Base-by-base conservation (phyloP, 1,139 yeast genomes). In the Suhomyces choctaworum region DNA sequence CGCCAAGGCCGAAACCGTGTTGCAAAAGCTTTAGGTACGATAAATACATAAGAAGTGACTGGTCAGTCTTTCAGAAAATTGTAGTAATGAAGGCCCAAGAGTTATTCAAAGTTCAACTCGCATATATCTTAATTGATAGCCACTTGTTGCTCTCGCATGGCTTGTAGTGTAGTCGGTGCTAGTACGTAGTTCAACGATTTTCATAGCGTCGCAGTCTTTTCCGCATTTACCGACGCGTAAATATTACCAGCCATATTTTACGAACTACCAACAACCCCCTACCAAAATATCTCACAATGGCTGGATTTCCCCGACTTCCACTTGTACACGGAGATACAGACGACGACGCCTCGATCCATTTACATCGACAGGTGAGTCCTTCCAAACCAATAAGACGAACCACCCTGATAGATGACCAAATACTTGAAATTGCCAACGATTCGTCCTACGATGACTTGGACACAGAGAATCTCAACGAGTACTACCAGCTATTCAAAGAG, bases 1-100 rank as follows among this genome's bases (percentile, higher is more conserved):
- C 42, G 78, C 87, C 32, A 72, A 82, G 40, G 80, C 76, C 34
- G 79, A 76, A 22, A 77, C 79, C 36, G 71, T 82, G 32, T 62
- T 77, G 39, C 48, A 49, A 9, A 57, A 44, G 20, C 36, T 40
- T 17, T 40, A 37, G 29, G 3, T 17, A 22, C 5, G n/a, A n/a
- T n/a, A n/a, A n/a, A n/a, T n/a, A n/a, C n/a, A 5, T 24, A 11
- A 6, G 6, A 11, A 8, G 21, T 19, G 21, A 19, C 9, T 7
- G 7, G 7, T 19, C 7, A 7, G 21, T 7, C 9, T 7, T 19
- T 7, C 8, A 7, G 7, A 7, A 19, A 19, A 19, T 19, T 19
- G 9, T 7, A 7, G 21, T 19, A 7, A 19, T 9, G 21, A 19
- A 19, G 21, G 9, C 9, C 9, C 7, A 19, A 7, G 9, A 9